phyloP scores from a whole-genome alignment of 2,329 filamentous ascomycete species.

The Ophioceras dolichostomum region DNA sequence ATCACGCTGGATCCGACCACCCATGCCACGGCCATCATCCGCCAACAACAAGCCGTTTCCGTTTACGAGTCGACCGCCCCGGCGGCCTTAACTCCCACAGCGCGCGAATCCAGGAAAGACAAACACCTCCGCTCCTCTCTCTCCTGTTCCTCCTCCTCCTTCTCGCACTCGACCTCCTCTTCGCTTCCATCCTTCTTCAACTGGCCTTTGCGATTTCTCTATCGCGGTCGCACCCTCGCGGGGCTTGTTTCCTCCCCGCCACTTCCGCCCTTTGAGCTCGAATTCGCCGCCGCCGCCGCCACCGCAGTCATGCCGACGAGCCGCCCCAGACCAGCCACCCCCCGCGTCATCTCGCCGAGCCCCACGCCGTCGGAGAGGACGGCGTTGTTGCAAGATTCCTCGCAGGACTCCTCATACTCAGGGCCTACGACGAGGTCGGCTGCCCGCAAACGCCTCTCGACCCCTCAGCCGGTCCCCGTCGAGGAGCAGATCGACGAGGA shows the following conservation, averaged over 20 bases:
- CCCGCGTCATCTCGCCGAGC: slow-evolving; percentile 82
- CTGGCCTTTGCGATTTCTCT: slow-evolving; percentile 34
- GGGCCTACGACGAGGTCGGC: slow-evolving; percentile 69
- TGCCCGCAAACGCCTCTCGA: slow-evolving; percentile 43
- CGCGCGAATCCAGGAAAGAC: slow-evolving; percentile 2
- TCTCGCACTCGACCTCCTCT: slow-evolving; percentile 1
- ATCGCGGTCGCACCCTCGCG: slow-evolving; percentile 36
- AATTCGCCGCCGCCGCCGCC: slow-evolving; percentile 9
- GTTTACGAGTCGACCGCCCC: no score
- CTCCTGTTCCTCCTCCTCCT: slow-evolving; percentile 11
- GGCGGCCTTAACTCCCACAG: slow-evolving; percentile 15
- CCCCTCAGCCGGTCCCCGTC: slow-evolving; percentile 47
- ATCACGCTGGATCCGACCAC: slow-evolving; percentile 42
- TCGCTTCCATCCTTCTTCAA: slow-evolving; percentile 10
- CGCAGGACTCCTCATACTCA: slow-evolving; percentile 47
- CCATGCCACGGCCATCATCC: not conserved
- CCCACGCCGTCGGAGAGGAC: slow-evolving; percentile 55
- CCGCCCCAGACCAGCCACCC: slow-evolving; percentile 57
- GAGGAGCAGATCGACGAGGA: slow-evolving; percentile 44
- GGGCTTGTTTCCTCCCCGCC: slow-evolving; percentile 43
- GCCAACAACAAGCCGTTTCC: slow-evolving; percentile 1
- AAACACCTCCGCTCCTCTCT: slow-evolving; percentile 8
- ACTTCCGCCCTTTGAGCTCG: slow-evolving; percentile 46
- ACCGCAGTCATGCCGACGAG: slow-evolving; percentile 33
- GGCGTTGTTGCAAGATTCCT: slow-evolving; percentile 27